These are phyloP conservation scores for Yamadazyma trypodendri DNA, from an alignment of 1,139 yeast species.

Conservation along the genomic window DNA sequence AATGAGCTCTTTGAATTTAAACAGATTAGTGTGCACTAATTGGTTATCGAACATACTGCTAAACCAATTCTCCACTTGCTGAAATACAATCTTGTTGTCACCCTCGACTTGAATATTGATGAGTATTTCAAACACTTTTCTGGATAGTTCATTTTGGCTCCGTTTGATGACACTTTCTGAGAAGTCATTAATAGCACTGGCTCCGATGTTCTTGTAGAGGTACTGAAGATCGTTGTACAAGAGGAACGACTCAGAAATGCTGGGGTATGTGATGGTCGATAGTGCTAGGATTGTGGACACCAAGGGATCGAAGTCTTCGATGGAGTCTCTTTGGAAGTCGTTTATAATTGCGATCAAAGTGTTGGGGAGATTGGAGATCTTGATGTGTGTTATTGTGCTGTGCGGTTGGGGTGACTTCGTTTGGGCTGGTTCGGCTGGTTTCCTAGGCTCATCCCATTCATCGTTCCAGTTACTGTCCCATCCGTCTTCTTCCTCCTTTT, in stretches of 20 bases:
- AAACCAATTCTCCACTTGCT: conserved; percentile 21
- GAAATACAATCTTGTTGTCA: conserved; percentile 10
- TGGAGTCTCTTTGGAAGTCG: conserved; percentile 19
- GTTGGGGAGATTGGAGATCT: conserved; percentile 23
- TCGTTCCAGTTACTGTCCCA: conserved; percentile 21
- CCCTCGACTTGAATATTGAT: conserved; percentile 10
- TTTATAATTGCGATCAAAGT: conserved; percentile 21
- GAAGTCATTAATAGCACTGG: conserved; percentile 5
- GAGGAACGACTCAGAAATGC: conserved; percentile 30
- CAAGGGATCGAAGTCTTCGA: conserved; percentile 11
- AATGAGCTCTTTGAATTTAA: conserved; percentile 28
- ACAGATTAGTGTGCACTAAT: conserved; percentile 26
- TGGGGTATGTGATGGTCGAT: conserved; percentile 34
- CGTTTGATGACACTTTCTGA: conserved; percentile 18
- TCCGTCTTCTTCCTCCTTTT: conserved; percentile 16
- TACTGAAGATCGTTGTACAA: conserved; percentile 36
- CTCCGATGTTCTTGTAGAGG: conserved; percentile 17
- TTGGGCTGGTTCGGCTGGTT: too few species aligned
- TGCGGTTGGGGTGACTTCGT: too few species aligned
- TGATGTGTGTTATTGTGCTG: too few species aligned
- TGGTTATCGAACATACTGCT: conserved; percentile 22
- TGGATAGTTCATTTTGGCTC: conserved; percentile 10
- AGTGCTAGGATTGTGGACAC: conserved; percentile 31
- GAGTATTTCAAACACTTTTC: conserved; percentile 14
- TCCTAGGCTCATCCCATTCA: conserved; percentile 13